A percentile compares a stretch with the other conserved stretches of the same genome.
Evolutionary conservation across 805 yeast species (phyloP).

Genomic region (Nakazawaea holstii): DNA sequence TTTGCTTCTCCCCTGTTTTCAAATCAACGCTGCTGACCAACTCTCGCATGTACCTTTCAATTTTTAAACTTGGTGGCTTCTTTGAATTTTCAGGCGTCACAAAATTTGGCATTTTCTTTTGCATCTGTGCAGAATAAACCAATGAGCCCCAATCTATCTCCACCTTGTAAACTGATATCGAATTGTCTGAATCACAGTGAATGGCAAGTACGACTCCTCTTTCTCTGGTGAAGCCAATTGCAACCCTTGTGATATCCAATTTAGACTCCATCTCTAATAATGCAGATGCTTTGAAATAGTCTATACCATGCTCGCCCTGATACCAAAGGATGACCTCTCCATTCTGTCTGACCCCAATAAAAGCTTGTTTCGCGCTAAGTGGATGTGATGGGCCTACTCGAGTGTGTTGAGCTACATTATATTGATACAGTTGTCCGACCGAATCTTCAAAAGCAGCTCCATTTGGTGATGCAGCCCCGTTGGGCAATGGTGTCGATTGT

Average conservation of each 20-base stretch:
- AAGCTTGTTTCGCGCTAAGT: slow-evolving; percentile 59
- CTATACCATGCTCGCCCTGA: slow-evolving; percentile 60
- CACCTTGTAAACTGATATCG: slow-evolving; percentile 36
- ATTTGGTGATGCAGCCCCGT: slow-evolving; percentile 28
- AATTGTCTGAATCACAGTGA: slow-evolving; percentile 26
- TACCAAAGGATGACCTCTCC: slow-evolving; percentile 58
- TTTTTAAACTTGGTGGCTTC: slow-evolving; percentile 32
- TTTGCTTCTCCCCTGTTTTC: slow-evolving; percentile 17
- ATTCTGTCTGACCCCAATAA: slow-evolving; percentile 57
- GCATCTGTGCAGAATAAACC: slow-evolving; percentile 38
- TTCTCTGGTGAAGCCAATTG: slow-evolving; percentile 48
- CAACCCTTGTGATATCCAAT: slow-evolving; percentile 27
- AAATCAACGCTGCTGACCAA: slow-evolving; percentile 24
- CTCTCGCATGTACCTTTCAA: slow-evolving; percentile 26
- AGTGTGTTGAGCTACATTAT: slow-evolving; percentile 54
- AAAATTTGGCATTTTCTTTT: slow-evolving; percentile 41
- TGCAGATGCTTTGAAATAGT: slow-evolving; percentile 37
- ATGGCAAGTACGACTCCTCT: slow-evolving; percentile 39
- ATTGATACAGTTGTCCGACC: slow-evolving; percentile 34
- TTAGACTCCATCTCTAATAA: slow-evolving; percentile 22
- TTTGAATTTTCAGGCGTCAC: slow-evolving; percentile 43
- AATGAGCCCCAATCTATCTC: slow-evolving; percentile 53
- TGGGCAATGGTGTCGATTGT: slow-evolving; percentile 18
- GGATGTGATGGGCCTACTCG: slow-evolving; percentile 68
- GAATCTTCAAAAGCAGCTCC: slow-evolving; percentile 31